Conservation (phyloP, 768 basidiomycete genomes). For the Naganishia kalamii region DNA sequence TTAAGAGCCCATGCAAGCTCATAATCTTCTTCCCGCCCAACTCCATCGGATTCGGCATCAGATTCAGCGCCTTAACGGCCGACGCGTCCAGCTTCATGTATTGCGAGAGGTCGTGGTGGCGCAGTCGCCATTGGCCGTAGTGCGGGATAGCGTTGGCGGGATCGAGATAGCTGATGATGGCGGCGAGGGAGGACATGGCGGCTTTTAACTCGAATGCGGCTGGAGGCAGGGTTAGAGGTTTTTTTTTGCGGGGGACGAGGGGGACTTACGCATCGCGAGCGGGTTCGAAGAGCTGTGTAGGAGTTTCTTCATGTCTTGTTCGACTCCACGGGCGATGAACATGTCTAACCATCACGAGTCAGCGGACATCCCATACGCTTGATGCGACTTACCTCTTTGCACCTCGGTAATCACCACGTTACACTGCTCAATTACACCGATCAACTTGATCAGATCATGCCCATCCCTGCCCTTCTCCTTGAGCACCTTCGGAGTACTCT, state of each 20-base stretch:
- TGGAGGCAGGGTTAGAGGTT: conserved; percentile 38
- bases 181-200: conserved; percentile 73
- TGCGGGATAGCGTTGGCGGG: conserved; percentile 72
- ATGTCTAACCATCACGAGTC: no score
- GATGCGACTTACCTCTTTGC: conserved; percentile 55
- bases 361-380: no score
- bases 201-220: conserved; percentile 70
- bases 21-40: conserved; percentile 67
- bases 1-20: conserved; percentile 79
- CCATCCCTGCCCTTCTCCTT: conserved; percentile 50
- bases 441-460: conserved; percentile 78
- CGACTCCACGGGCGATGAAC: conserved; percentile 70
- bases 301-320: conserved; percentile 70
- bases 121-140: conserved; percentile 69
- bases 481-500: conserved; percentile 24
- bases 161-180: conserved; percentile 72
- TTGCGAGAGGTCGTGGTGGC: conserved; percentile 81
- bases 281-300: conserved; percentile 53
- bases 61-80: conserved; percentile 78
- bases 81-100: conserved; percentile 96
- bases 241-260: conserved; percentile 1
- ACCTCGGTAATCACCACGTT: conserved; percentile 83
- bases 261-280: conserved; percentile 55
- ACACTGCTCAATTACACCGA: conserved; percentile 79
- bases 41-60: conserved; percentile 67